phyloP scores from a whole-genome alignment of 2,329 filamentous ascomycete species.

The Pestalotiopsis sp. region DNA sequence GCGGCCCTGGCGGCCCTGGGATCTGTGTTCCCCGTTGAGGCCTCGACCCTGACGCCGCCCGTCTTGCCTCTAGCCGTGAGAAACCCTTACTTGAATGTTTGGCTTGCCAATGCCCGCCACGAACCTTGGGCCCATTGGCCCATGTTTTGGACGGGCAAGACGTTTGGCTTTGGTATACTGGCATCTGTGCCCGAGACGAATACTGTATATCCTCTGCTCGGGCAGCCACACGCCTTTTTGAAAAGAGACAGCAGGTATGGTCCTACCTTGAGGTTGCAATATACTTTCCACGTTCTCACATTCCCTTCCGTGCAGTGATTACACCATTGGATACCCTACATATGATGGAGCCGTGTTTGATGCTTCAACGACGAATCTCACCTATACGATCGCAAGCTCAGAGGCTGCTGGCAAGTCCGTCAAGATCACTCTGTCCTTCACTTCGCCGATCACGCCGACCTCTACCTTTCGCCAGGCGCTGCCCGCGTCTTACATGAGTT shows the following conservation, averaged over 20 bases:
- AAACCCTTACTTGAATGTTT: slow-evolving; percentile 63
- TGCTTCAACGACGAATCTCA: slow-evolving; percentile 52
- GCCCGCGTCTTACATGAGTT: slow-evolving; percentile 78
- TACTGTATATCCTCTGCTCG: slow-evolving; percentile 53
- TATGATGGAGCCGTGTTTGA: slow-evolving; percentile 50
- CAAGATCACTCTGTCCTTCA: slow-evolving; percentile 53
- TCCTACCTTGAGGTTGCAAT: not conserved
- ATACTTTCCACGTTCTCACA: slow-evolving; percentile 23
- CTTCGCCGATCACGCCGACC: slow-evolving; percentile 80
- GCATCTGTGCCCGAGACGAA: slow-evolving; percentile 43
- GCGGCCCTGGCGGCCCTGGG: slow-evolving; percentile 25
- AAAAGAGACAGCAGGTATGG: slow-evolving; percentile 17
- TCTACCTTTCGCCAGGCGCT: slow-evolving; percentile 80
- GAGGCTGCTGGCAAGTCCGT: slow-evolving; percentile 25
- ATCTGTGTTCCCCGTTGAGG: slow-evolving; percentile 38
- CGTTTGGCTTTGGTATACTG: slow-evolving; percentile 53
- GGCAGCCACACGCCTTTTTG: slow-evolving; percentile 53
- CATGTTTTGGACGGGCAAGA: slow-evolving; percentile 75
- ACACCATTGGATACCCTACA: slow-evolving; percentile 42
- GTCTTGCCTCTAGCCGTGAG: slow-evolving; percentile 61
- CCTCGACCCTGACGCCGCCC: slow-evolving; percentile 57
- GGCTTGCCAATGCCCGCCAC: slow-evolving; percentile 68
- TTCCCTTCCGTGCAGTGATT: slow-evolving; percentile 28
- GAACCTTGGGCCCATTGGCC: slow-evolving; percentile 84
- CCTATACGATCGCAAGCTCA: slow-evolving; percentile 39